These are phyloP conservation scores for Zalerion maritima DNA, from an alignment of 495 filamentous ascomycete genomes.

Conservation along the genomic window DNA sequence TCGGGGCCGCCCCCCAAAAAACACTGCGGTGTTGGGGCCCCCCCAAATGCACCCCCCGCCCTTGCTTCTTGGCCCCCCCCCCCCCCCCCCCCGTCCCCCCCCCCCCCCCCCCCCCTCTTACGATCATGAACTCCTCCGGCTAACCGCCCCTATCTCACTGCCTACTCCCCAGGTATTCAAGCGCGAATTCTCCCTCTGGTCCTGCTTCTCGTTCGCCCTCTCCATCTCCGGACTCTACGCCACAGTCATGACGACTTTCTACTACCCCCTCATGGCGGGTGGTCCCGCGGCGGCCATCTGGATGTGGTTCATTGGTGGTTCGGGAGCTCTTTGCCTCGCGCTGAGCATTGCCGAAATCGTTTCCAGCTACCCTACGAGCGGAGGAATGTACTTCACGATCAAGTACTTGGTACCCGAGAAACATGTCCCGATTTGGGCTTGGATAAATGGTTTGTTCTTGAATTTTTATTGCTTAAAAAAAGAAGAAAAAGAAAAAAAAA, in stretches of 20 bases:
- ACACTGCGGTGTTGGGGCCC: no score
- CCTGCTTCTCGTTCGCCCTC: conserved; percentile 50
- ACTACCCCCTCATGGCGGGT: conserved; percentile 44
- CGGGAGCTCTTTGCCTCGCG: conserved; percentile 49
- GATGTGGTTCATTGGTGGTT: conserved; percentile 51
- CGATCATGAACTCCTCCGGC: no score
- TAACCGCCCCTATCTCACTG: no score
- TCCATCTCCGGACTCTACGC: conserved; percentile 46
- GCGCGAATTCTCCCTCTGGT: conserved; percentile 46
- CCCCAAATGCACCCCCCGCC: no score
- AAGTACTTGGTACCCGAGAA: conserved; percentile 26
- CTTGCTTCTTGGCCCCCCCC: no score
- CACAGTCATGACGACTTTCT: conserved; percentile 46
- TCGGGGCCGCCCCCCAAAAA: no score
- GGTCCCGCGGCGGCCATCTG: conserved; percentile 46
- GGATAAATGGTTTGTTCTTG: conserved; percentile 25
- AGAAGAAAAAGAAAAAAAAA: no score
- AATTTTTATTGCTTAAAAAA: no score
- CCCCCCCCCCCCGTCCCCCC: no score
- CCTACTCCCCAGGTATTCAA: conserved; percentile 35
- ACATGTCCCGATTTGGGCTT: conserved; percentile 31
- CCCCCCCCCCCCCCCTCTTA: no score
- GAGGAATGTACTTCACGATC: conserved; percentile 37
- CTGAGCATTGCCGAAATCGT: conserved; percentile 42
- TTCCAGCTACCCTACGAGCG: conserved; percentile 44